Evolutionary conservation across 306 rosid species (phyloP).

Genomic region (Trifolium repens): DNA sequence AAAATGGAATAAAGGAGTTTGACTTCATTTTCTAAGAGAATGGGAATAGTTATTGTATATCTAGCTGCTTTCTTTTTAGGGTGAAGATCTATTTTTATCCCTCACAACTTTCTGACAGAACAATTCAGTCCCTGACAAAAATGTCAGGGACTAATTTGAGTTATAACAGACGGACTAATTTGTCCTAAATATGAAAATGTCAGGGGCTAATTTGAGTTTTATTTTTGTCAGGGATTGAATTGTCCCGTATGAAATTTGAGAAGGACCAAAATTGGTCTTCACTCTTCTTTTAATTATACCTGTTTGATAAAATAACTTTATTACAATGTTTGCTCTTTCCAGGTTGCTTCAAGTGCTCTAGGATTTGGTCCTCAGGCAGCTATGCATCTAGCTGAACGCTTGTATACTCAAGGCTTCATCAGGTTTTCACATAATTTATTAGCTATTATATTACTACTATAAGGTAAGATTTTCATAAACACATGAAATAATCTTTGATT

Average conservation of each 20-base stretch:
- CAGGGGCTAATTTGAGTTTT: too few species aligned
- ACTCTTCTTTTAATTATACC: conserved; percentile 11
- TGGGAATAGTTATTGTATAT: conserved; percentile 29
- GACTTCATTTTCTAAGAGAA: conserved; percentile 26
- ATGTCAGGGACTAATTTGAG: too few species aligned
- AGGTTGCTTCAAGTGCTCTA: conserved; percentile 97
- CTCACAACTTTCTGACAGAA: too few species aligned
- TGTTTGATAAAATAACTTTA: conserved; percentile 26
- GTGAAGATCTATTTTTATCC: too few species aligned
- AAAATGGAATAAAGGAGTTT: conserved; percentile 18
- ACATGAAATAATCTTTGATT: conserved; percentile 34
- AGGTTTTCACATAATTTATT: conserved; percentile 56
- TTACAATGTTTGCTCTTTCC: conserved; percentile 38
- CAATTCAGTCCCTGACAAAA: too few species aligned
- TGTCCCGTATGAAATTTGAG: too few species aligned
- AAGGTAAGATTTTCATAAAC: conserved; percentile 15
- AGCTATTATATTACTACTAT: conserved; percentile 22
- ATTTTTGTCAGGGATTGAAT: too few species aligned
- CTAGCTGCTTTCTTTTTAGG: conserved; percentile 9
- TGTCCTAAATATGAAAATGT: too few species aligned
- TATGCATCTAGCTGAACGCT: conserved; percentile 94
- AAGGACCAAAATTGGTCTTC: neutral
- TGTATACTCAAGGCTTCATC: conserved; percentile 94
- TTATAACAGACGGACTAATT: too few species aligned
- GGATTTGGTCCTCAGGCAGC: conserved; percentile 97